Evolutionary conservation across 2,329 filamentous ascomycete genomes (phyloP), one percentile per base, ranked within the genome.

Genomic region (Microascus cirrosus): DNA sequence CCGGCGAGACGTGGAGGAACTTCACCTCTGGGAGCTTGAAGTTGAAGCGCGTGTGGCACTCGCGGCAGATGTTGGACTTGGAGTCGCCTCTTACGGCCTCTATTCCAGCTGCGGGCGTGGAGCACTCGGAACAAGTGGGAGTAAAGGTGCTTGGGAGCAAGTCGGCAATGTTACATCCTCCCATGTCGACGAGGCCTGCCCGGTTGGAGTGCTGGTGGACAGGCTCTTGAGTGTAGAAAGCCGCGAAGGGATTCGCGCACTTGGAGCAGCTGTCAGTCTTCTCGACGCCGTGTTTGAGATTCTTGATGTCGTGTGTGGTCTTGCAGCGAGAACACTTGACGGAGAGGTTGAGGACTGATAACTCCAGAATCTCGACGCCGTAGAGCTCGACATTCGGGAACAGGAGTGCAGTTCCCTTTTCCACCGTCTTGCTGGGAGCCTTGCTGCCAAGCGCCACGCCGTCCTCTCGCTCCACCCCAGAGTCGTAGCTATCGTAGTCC

Each of bases 281-380:
- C 60, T 77, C 74, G 1, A 67, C 61, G 12, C 77, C 77, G 52
- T 84, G 78, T 59, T 80, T 83, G 10, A 93, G 74, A 25, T 83
- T 82, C 8, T 82, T 81, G 48, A 92, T 72, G 61, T 94, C 90
- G 65, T 84, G 83, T 13, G 77, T 69, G 3, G 87, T 86, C 68
- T 86, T 91, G 76, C 90, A 95, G 42, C 90, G 82, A 56, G 85
- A 82, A 68, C 90, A 95, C 68, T 91, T 92, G 61, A 90, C 76
- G 2, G 81, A 86, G 61, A 94, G 74, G 59, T 81, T 84, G 35
- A 94, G 73, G 25, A 81, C 76, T 0, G 79, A 74, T 1, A 93
- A 71, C 63, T 92, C 84, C 10, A 95, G 75, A 2, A 94, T 71
- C 65, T 94, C 89, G 60, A 94, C 86, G 42, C 86, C 82, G 66